These are phyloP conservation scores for Peribolospora kevripleyi DNA, from an alignment of 768 basidiomycete species.

Conservation along the genomic window DNA sequence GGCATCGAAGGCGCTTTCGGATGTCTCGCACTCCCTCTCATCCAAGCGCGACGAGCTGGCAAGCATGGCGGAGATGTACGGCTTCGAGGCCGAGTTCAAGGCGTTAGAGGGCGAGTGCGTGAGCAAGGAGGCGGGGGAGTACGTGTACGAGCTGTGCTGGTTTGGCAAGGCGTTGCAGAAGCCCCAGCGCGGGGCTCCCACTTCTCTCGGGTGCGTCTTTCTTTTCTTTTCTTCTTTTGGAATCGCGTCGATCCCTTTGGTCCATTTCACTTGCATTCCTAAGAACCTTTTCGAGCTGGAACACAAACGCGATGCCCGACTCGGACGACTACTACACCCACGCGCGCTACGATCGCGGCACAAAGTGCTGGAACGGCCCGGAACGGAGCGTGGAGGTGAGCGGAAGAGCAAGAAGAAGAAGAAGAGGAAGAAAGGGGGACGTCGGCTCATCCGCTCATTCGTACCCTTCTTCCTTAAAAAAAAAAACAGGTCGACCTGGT, in stretches of 20 bases:
- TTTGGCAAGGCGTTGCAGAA: slow-evolving; percentile 74
- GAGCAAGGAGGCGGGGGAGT: slow-evolving; percentile 71
- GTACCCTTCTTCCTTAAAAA: neutral
- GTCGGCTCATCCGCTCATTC: slow-evolving; percentile 1
- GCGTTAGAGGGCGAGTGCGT: slow-evolving; percentile 66
- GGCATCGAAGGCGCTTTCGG: too few species aligned
- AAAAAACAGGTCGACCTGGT: slow-evolving; percentile 40
- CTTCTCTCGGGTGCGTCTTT: slow-evolving; percentile 50
- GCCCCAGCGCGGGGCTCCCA: slow-evolving; percentile 50
- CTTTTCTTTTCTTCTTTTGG: neutral
- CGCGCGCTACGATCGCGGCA: neutral
- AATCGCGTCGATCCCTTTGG: neutral
- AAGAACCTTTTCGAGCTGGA: slow-evolving; percentile 60
- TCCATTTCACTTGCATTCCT: too few species aligned
- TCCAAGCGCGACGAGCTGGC: too few species aligned
- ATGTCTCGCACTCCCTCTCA: too few species aligned
- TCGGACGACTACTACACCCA: slow-evolving; percentile 38
- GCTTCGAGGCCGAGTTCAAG: slow-evolving; percentile 77
- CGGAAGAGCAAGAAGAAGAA: neutral
- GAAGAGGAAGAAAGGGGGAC: too few species aligned
- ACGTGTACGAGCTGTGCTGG: slow-evolving; percentile 81
- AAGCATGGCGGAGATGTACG: slow-evolving; percentile 25
- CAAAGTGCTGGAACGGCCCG: slow-evolving; percentile 60
- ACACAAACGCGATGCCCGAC: slow-evolving; percentile 35
- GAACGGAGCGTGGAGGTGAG: slow-evolving; percentile 55